Conservation (phyloP, 108 stramenopile species). For the Skeletonema tropicum region DNA sequence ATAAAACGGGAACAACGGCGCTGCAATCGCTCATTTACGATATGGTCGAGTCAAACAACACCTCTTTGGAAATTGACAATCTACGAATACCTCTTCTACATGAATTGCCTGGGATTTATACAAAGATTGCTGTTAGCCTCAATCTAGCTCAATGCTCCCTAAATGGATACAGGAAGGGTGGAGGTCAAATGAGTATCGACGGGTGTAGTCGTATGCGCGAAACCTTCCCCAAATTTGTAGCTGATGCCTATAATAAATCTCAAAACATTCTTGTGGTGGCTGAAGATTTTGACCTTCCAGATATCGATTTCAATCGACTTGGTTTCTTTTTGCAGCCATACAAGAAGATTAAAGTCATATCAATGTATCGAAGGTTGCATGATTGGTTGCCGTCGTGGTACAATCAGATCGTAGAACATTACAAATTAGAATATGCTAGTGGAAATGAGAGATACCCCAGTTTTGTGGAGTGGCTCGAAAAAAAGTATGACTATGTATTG, state of each 20-base stretch:
- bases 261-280: slow-evolving; percentile 27
- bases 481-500: slow-evolving; percentile 2
- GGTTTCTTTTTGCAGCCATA: slow-evolving; percentile 19
- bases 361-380: slow-evolving; percentile 27
- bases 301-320: slow-evolving; percentile 14
- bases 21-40: slow-evolving; percentile 24
- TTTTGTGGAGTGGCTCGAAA: slow-evolving; percentile 22
- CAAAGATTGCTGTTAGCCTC: not conserved
- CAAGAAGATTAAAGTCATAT: slow-evolving; percentile 18
- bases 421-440: not conserved
- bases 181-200: slow-evolving; percentile 1
- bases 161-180: slow-evolving; percentile 13
- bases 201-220: slow-evolving; percentile 10
- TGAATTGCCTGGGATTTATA: slow-evolving; percentile 18
- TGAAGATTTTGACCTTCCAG: slow-evolving; percentile 26
- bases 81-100: slow-evolving; percentile 5
- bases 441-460: slow-evolving; percentile 23
- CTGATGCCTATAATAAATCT: slow-evolving; percentile 7
- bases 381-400: slow-evolving; percentile 31
- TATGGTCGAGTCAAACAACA: not conserved
- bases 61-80: slow-evolving; percentile 8
- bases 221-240: slow-evolving; percentile 13
- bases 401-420: slow-evolving; percentile 22
- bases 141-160: slow-evolving; percentile 29
- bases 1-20: slow-evolving; percentile 37